Evolutionary conservation across 495 filamentous ascomycete species (phyloP), one percentile per base, ranked within the genome.

Genomic region (Bombardia bombarda): DNA sequence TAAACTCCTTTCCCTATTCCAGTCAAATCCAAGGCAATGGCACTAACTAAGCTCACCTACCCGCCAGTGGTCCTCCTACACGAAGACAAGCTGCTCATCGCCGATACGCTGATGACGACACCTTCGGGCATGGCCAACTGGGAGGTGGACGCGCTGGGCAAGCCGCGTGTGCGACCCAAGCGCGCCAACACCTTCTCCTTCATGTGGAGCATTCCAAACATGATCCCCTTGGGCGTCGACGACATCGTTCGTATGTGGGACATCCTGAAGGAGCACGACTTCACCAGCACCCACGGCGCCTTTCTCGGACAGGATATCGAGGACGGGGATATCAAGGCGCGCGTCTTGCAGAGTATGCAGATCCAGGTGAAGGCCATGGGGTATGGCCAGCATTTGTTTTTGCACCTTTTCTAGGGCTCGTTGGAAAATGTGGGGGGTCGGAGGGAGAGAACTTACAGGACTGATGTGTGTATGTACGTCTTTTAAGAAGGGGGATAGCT

Each of bases 201-300:
- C 62, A 80, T 84, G 79, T 89, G 80, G 79, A 82, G 77, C 16
- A 82, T 83, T 52, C 85, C 85, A 3, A 89, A 90, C 57, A 80
- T 83, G 75, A 87, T 89, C 16, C 85, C 85, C 0, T 70, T 89
- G 4, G 51, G 68, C n/a, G 71, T 79, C 3, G 51, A 62, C 14
- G 72, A 74, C 53, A 69, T 84, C 30, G 48, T 60, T 40, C 55
- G 55, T 19, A 79, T 78, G 68, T 80, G 68, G 72, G 40, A 42
- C 1, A 57, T 72, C 0, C 46, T 83, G 14, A 73, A 68, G 58
- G 60, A 65, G 9, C 74, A 78, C 45, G 64, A 80, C 0, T 88
- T 86, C 49, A 64, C 64, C 2, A 74, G 74, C 19, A 80, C 83
- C 0, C 77, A 82, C 51, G 84, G 84, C 0, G 79, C 76, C 4